Evolutionary conservation across 2,329 filamentous ascomycete genomes (phyloP), one percentile per base, ranked within the genome.

Genomic region (Pyrenochaeta sp.): DNA sequence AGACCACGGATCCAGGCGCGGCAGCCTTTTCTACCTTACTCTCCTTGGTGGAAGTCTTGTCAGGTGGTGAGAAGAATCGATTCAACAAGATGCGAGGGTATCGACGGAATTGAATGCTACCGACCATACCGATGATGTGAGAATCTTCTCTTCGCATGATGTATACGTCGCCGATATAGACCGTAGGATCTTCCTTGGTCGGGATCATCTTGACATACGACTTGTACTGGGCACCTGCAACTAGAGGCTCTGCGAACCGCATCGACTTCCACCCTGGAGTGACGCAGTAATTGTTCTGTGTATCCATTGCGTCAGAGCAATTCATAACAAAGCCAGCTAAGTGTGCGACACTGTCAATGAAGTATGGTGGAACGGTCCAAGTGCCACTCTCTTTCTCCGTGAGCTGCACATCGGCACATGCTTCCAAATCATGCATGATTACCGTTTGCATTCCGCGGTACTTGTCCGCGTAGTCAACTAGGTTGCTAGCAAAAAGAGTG

Each of bases 151-250:
- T 69, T 12, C 78, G 73, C 1, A 80, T 52, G 19, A 80, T 68
- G 51, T 78, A 79, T 2, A 80, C 72, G 54, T 81, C 79, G 22
- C 80, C 80, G 0, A 66, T 47, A 54, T 71, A 80, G 15, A 76
- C 56, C 8, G 66, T 69, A 3, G 66, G 47, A 15, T 79, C 72
- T 1, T 73, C 68, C 7, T 52, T 50, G 15, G 53, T 59, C 1
- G 61, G 61, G 2, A 61, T 58, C 69, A 72, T 71, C 56, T 66
- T 67, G 24, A 71, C 68, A 49, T 73, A 73, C 2, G 61, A 56
- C 1, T 36, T 43, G 48, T 68, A 73, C 39, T 48, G 60, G 2
- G 42, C 55, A 1, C 62, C 61, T 1, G 52, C 25, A 0, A 46
- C 25, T 2, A 72, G 46, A 2, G 67, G 62, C 34, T 58, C 55